Evolutionary conservation across 2,329 filamentous ascomycete genomes (phyloP).

Genomic region (Arthrobotrys musiformis): DNA sequence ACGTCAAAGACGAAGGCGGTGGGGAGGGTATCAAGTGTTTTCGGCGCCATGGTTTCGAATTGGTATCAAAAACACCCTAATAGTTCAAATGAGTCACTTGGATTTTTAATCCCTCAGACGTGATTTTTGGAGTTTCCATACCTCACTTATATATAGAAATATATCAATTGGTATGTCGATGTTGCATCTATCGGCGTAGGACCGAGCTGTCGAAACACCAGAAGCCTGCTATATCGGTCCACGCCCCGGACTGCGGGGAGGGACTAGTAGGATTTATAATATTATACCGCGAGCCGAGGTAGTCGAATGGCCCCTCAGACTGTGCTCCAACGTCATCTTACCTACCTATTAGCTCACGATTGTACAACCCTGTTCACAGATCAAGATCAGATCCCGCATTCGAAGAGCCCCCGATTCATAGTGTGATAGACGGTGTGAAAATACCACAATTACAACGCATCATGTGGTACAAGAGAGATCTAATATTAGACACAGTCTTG

Average conservation of each 20-base stretch:
- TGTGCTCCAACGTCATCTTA: not conserved
- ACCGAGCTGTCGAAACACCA: not conserved
- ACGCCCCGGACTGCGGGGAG: not conserved
- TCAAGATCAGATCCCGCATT: not conserved
- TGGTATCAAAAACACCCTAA: too few species aligned
- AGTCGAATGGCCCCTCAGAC: not conserved
- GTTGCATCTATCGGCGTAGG: not conserved
- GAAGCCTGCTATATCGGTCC: not conserved
- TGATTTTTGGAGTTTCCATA: too few species aligned
- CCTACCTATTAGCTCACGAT: not conserved
- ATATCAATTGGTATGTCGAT: not conserved
- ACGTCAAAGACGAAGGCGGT: slow-evolving; percentile 78
- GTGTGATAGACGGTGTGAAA: not conserved
- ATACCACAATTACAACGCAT: not conserved
- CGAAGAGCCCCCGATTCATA: not conserved
- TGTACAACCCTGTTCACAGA: not conserved
- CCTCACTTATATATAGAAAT: not conserved
- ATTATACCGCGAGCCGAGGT: not conserved
- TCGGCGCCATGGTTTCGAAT: not conserved
- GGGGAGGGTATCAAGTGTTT: slow-evolving; percentile 59
- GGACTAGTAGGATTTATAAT: not conserved
- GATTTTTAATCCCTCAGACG: not conserved
- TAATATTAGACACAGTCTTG: too few species aligned
- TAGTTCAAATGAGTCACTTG: not conserved
- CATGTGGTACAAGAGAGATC: not conserved